Base-by-base conservation (phyloP, 2,329 filamentous ascomycete genomes). In the Colletotrichum tropicale region DNA sequence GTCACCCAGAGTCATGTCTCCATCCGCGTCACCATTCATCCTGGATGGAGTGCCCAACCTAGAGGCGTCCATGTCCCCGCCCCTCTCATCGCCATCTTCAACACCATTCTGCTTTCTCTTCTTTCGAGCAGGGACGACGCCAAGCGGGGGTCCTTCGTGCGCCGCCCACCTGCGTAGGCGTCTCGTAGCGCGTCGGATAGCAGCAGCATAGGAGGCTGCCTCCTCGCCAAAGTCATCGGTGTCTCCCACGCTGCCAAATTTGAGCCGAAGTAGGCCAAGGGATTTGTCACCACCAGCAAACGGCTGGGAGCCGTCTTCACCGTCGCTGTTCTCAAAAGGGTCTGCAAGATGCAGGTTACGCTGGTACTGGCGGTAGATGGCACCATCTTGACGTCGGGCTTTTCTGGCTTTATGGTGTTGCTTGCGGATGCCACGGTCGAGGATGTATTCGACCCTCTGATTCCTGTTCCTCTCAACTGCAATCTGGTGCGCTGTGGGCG, bases 401-500 rank as follows among this genome's bases (percentile, higher is more conserved):
- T 92, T 92, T 62, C 92, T 91, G 15, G 92, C 90, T 71, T 87
- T 87, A 81, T 92, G 91, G 80, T 96, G 93, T 67, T 91, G 88
- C 77, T 88, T 89, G 65, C 93, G 91, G 38, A 96, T 86, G 34
- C 93, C 93, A n/a, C 93, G 91, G 78, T 95, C 93, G 18, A 97
- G 90, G 67, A 95, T 94, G 80, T 96, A 93, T 80, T 96, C 93
- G n/a, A 96, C 94, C 8, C 94, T 92, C 80, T 95, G 92, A 76
- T 92, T 94, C 21, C 95, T 89, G 83, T 96, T 96, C 71, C 93
- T 91, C 83, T 96, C 94, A 2, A 97, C 94, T 0, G 94, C 94
- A 52, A 96, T 87, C 84, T 97, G 95, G 83, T 97, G 95, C 43
- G 94, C 94, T 0, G 95, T 97, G 0, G 95, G 91, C 4, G 94